These are phyloP conservation scores for Harringtonia aguacate DNA, from an alignment of 2,329 filamentous ascomycete genomes.

Conservation along the genomic window DNA sequence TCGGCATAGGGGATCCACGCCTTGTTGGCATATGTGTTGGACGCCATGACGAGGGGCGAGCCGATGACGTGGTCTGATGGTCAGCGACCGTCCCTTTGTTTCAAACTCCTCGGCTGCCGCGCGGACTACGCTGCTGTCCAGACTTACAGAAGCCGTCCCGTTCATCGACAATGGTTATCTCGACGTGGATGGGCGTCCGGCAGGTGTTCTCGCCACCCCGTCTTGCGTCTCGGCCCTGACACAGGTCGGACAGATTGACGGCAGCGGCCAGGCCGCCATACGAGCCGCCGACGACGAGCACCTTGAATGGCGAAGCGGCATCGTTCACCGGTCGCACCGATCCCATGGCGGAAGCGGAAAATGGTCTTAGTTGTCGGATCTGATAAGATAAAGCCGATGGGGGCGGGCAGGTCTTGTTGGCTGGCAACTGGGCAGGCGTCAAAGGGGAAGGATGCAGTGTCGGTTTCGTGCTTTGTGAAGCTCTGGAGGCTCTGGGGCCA, in stretches of 20 bases:
- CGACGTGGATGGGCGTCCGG: slow-evolving; percentile 34
- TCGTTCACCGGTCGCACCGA: slow-evolving; percentile 5
- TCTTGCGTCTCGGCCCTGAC: slow-evolving; percentile 43
- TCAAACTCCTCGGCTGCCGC: no score
- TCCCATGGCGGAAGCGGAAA: slow-evolving; percentile 2
- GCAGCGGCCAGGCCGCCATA: slow-evolving; percentile 61
- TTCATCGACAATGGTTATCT: slow-evolving; percentile 68
- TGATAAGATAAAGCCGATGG: no score
- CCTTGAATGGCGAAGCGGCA: slow-evolving; percentile 28
- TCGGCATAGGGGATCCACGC: slow-evolving; percentile 62
- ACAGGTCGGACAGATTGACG: slow-evolving; percentile 57
- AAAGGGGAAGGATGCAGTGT: no score
- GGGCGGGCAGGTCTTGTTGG: no score
- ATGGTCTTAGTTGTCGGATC: no score
- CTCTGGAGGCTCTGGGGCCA: no score
- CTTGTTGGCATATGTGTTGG: slow-evolving; percentile 50
- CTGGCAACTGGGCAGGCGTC: no score
- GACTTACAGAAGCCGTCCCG: slow-evolving; percentile 70
- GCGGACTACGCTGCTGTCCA: no score
- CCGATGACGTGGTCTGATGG: slow-evolving; percentile 62
- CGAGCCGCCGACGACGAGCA: slow-evolving; percentile 60
- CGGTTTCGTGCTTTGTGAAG: no score
- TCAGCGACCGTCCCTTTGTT: background rate
- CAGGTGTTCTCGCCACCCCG: slow-evolving; percentile 16
- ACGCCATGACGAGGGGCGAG: slow-evolving; percentile 59